These are phyloP conservation scores for Cutaneotrichosporon mucoides DNA, from an alignment of 1,284 basidiomycete genomes.

Conservation along the genomic window DNA sequence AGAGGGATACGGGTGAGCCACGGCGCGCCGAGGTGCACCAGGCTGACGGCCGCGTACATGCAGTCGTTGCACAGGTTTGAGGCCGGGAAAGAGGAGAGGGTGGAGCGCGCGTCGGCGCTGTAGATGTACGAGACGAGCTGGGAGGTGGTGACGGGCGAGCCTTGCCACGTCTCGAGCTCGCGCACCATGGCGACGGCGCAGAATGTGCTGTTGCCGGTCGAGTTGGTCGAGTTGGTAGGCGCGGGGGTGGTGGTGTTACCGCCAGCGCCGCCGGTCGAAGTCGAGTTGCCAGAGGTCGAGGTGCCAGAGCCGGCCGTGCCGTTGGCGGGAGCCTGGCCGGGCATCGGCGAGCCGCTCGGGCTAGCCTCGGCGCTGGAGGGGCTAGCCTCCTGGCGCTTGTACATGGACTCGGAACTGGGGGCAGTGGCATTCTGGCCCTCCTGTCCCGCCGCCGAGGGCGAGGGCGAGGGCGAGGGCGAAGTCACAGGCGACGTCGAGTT, in stretches of 20 bases:
- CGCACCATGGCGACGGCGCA: constrained; percentile 38
- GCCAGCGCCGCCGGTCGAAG: constrained; percentile 3
- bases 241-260: too few species aligned
- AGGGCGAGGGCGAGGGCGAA: too few species aligned
- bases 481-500: too few species aligned
- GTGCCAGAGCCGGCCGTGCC: neutral
- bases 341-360: too few species aligned
- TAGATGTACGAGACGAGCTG: constrained; percentile 1
- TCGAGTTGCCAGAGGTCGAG: constrained; percentile 5
- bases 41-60: constrained; percentile 38
- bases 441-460: too few species aligned
- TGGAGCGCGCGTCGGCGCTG: constrained; percentile 26
- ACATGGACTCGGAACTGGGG: too few species aligned
- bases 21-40: constrained; percentile 39
- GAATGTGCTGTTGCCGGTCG: constrained; percentile 29
- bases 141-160: constrained; percentile 24
- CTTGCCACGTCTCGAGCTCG: constrained; percentile 33
- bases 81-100: constrained; percentile 23
- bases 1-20: constrained; percentile 26
- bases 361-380: too few species aligned
- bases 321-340: neutral
- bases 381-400: too few species aligned
- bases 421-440: too few species aligned
- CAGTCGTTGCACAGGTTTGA: constrained; percentile 43
- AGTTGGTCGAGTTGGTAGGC: too few species aligned